These are phyloP conservation scores for Schwanniomyces occidentalis DNA, from an alignment of 805 yeast genomes.

Conservation along the genomic window DNA sequence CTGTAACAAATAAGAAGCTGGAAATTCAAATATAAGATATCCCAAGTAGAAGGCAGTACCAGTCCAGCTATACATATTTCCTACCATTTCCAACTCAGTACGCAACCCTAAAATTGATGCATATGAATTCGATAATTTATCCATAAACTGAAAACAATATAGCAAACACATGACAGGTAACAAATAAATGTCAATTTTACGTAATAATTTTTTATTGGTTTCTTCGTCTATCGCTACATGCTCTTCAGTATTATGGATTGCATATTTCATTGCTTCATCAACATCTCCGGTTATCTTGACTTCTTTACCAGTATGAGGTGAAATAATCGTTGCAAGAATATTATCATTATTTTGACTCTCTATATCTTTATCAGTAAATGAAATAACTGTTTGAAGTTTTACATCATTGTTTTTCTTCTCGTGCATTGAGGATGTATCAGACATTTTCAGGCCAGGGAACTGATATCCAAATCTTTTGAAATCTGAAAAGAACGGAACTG, in stretches of 20 bases:
- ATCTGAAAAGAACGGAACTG: no score
- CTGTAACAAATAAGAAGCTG: slow-evolving; percentile 50
- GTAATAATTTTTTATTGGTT: slow-evolving; percentile 14
- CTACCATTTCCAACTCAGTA: slow-evolving; percentile 35
- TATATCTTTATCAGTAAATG: no score
- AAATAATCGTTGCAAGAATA: slow-evolving; percentile 10
- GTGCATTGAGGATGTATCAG: no score
- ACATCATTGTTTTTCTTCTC: no score
- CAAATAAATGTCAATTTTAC: slow-evolving; percentile 23
- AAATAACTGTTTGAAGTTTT: no score
- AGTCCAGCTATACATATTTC: slow-evolving; percentile 37
- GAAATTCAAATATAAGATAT: slow-evolving; percentile 57
- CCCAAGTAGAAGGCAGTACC: slow-evolving; percentile 52
- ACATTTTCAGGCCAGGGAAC: no score
- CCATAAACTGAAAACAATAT: slow-evolving; percentile 33
- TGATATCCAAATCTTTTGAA: no score
- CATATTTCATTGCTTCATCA: slow-evolving; percentile 40
- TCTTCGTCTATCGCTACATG: slow-evolving; percentile 16
- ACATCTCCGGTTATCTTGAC: slow-evolving; percentile 34
- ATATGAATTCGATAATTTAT: slow-evolving; percentile 38
- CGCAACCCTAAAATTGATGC: slow-evolving; percentile 41
- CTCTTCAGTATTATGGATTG: slow-evolving; percentile 20
- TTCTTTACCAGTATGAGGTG: slow-evolving; percentile 30
- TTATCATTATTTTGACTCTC: background rate
- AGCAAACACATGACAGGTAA: slow-evolving; percentile 26